Conservation (phyloP, 2,329 filamentous ascomycete genomes). For the Pyrenochaeta sp. region DNA sequence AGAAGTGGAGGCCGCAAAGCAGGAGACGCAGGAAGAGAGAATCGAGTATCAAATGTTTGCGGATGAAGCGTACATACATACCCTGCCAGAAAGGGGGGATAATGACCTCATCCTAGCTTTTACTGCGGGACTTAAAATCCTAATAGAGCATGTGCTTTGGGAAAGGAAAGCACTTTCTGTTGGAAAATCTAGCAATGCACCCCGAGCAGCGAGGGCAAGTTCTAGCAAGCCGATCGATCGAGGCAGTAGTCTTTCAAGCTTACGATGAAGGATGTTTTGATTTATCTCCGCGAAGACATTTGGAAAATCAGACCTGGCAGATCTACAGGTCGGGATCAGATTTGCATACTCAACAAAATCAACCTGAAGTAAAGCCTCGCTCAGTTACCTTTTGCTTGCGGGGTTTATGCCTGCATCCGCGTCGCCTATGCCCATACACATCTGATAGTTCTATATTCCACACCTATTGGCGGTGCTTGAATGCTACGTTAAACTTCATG, state of each 20-base stretch:
- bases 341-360: too few relatives aligned
- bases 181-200: not conserved
- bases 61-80: conserved; percentile 30
- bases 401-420: too few relatives aligned
- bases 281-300: conserved; percentile 24
- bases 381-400: too few relatives aligned
- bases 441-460: too few relatives aligned
- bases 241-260: conserved; percentile 16
- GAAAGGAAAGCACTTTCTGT: not conserved
- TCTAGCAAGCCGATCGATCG: not conserved
- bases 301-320: too few relatives aligned
- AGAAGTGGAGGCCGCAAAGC: not conserved
- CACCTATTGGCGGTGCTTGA: too few relatives aligned
- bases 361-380: too few relatives aligned
- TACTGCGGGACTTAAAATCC: not conserved
- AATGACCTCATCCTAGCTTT: not conserved
- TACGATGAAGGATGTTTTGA: conserved; percentile 19
- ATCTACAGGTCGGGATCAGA: too few relatives aligned
- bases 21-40: conserved; percentile 25
- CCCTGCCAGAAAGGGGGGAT: conserved; percentile 3
- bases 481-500: not conserved
- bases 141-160: not conserved
- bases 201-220: not conserved
- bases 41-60: conserved; percentile 33
- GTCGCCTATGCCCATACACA: too few relatives aligned